These are phyloP conservation scores for Gracilaria vermiculophylla DNA, from an alignment of 23 red algal species.

Conservation along the genomic window DNA sequence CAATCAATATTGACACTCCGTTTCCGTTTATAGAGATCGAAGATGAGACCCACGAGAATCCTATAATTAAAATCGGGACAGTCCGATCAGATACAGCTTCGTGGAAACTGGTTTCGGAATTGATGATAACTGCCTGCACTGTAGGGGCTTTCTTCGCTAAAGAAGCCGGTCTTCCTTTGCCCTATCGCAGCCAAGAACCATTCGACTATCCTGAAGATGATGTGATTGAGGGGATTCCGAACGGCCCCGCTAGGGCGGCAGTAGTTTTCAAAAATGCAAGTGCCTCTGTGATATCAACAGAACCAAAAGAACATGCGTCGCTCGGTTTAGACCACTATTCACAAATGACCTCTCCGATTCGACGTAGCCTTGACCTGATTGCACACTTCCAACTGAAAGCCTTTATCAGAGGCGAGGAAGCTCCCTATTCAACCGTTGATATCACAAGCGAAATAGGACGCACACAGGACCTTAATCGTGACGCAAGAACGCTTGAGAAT, in stretches of 20 bases:
- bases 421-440: slow-evolving; percentile 29
- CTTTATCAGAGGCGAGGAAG: slow-evolving; percentile 26
- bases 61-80: slow-evolving; percentile 3
- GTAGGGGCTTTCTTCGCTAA: slow-evolving; percentile 42
- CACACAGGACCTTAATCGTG: slow-evolving; percentile 2
- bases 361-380: slow-evolving; percentile 77
- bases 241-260: slow-evolving; percentile 59
- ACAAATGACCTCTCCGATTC: slow-evolving; percentile 86
- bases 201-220: slow-evolving; percentile 67
- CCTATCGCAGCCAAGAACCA: slow-evolving; percentile 74
- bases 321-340: slow-evolving; percentile 73
- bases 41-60: background rate
- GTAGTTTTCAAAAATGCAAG: slow-evolving; percentile 48
- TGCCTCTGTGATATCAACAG: slow-evolving; percentile 31
- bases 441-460: slow-evolving; percentile 59
- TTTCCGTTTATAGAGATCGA: slow-evolving; percentile 53
- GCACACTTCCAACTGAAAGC: slow-evolving; percentile 84
- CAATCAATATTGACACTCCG: slow-evolving; percentile 48
- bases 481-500: slow-evolving; percentile 34
- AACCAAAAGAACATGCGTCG: slow-evolving; percentile 67
- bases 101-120: slow-evolving; percentile 65
- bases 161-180: slow-evolving; percentile 30
- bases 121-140: slow-evolving; percentile 83
- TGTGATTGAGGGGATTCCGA: slow-evolving; percentile 34
- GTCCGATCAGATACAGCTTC: slow-evolving; percentile 13